These are phyloP conservation scores for Trichophyton benhamiae DNA, from an alignment of 2,329 filamentous ascomycete species.

Conservation along the genomic window DNA sequence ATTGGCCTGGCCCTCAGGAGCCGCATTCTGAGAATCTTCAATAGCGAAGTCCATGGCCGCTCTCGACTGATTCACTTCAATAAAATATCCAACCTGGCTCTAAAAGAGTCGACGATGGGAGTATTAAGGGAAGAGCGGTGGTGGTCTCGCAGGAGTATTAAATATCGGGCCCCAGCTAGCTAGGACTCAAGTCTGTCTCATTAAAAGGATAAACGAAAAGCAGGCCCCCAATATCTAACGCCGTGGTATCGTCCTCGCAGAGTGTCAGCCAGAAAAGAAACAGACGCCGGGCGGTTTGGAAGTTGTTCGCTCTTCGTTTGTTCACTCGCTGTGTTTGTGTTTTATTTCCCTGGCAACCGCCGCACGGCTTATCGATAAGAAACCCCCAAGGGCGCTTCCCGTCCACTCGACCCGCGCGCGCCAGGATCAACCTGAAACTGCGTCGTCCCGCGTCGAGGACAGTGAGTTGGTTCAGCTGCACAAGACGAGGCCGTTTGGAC, in stretches of 20 bases:
- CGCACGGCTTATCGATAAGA: neutral
- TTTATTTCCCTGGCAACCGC: conserved; percentile 2
- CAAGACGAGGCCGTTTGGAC: neutral
- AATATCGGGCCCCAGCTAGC: neutral
- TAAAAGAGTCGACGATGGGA: neutral
- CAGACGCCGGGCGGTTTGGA: neutral
- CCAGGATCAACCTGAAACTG: neutral
- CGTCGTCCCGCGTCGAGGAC: neutral
- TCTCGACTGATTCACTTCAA: neutral
- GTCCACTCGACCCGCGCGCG: neutral
- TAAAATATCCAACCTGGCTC: neutral
- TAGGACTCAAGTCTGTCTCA: neutral
- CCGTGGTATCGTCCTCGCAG: neutral
- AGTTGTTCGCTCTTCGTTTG: neutral
- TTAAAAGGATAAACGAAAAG: neutral
- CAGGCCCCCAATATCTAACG: neutral
- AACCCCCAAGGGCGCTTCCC: neutral
- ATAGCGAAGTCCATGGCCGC: conserved; percentile 41
- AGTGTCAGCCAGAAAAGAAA: neutral
- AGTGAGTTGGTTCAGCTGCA: neutral
- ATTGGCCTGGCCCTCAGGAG: conserved; percentile 41
- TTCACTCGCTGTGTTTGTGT: neutral
- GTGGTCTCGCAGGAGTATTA: neutral
- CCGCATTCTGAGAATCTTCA: conserved; percentile 56
- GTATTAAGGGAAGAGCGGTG: neutral